Evolutionary conservation across 2,329 filamentous ascomycete genomes (phyloP).

Genomic region (Chaetomium olivaceum): DNA sequence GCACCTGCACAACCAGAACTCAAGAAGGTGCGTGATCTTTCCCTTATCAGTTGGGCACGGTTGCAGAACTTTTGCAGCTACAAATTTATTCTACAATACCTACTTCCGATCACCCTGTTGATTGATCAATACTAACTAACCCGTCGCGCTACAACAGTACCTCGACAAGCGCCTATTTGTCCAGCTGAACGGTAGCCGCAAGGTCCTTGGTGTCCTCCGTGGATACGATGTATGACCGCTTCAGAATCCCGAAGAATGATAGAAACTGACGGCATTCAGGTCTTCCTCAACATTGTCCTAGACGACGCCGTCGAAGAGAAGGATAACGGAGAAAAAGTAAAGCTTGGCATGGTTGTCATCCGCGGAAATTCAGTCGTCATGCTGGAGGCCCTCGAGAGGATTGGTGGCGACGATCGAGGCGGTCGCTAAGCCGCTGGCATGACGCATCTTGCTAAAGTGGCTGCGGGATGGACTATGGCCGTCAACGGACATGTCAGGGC

Average conservation of each 20-base stretch:
- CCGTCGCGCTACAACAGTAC: slow-evolving; percentile 61
- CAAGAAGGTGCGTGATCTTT: slow-evolving; percentile 72
- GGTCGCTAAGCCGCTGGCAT: slow-evolving; percentile 31
- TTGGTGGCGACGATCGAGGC: slow-evolving; percentile 60
- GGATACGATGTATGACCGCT: slow-evolving; percentile 83
- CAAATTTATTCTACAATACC: not conserved
- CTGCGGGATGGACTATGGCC: not conserved
- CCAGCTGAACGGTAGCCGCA: slow-evolving; percentile 95
- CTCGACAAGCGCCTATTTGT: slow-evolving; percentile 99
- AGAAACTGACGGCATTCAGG: slow-evolving; percentile 53
- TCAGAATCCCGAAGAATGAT: not conserved
- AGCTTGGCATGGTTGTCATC: slow-evolving; percentile 93
- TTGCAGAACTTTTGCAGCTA: not conserved
- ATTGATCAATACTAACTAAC: slow-evolving; percentile 21
- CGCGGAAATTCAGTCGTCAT: slow-evolving; percentile 98
- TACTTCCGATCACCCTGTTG: not conserved
- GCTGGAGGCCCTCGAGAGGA: slow-evolving; percentile 79
- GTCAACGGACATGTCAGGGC: not conserved
- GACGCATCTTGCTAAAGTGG: not conserved
- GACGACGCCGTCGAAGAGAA: slow-evolving; percentile 98
- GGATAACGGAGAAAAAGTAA: slow-evolving; percentile 82
- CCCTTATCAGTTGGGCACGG: not conserved
- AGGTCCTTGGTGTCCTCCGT: slow-evolving; percentile 89
- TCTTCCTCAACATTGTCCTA: slow-evolving; percentile 96
- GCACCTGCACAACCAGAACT: slow-evolving; percentile 98